These are phyloP conservation scores for Xerocomus alliaceus DNA, from an alignment of 1,284 basidiomycete species.

Conservation along the genomic window DNA sequence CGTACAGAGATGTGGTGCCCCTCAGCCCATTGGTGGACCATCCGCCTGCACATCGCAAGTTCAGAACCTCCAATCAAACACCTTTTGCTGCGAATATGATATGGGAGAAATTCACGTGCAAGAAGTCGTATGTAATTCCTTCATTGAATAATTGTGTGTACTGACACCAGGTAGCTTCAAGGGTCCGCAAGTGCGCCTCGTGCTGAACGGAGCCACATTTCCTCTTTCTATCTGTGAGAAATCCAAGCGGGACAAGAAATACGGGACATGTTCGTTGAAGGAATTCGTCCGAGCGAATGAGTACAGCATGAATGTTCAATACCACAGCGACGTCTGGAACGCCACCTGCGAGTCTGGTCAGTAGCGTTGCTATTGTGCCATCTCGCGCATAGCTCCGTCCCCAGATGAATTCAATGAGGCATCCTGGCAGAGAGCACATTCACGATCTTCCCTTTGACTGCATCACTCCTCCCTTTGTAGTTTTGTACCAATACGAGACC, in stretches of 20 bases:
- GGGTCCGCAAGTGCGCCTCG: conserved; percentile 51
- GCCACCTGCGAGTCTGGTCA: conserved; percentile 42
- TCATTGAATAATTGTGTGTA: background rate
- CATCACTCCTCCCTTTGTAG: background rate
- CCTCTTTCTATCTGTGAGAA: conserved; percentile 46
- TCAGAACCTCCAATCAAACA: conserved; percentile 49
- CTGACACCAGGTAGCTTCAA: conserved; percentile 16
- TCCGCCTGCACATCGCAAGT: conserved; percentile 43
- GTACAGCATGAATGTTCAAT: conserved; percentile 37
- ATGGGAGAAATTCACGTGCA: conserved; percentile 55
- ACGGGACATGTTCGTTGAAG: conserved; percentile 51
- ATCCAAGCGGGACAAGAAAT: conserved; percentile 35
- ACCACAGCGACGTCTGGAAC: conserved; percentile 47
- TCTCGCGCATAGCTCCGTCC: background rate
- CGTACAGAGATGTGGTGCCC: conserved; percentile 40
- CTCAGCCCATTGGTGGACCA: conserved; percentile 37
- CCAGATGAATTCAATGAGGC: background rate
- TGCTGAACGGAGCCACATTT: conserved; percentile 51
- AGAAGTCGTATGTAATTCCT: conserved; percentile 36
- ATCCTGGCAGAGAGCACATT: background rate
- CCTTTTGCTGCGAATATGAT: conserved; percentile 55
- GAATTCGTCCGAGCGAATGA: conserved; percentile 46
- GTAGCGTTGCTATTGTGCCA: background rate
- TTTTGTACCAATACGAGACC: too few species aligned
- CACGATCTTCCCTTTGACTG: too few species aligned